phyloP scores from a whole-genome alignment of 441 rosid genomes.

The Geranium incanum region DNA sequence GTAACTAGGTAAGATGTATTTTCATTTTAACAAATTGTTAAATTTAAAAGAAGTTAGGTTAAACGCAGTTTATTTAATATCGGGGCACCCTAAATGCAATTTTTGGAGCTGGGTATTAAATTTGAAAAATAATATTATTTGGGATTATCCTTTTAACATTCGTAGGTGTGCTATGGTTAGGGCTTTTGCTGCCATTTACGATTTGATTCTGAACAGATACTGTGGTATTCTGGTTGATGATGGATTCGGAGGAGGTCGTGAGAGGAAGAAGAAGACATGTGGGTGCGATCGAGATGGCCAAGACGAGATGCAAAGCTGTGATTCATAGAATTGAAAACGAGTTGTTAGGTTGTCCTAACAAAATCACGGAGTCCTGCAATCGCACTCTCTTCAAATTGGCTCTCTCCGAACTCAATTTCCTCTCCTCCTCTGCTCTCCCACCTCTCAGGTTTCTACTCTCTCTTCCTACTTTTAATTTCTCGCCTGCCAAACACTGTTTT shows the following conservation, averaged over 20 bases:
- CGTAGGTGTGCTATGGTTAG: too few species aligned
- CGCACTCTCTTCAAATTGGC: constrained; percentile 66
- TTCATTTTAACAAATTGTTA: too few species aligned
- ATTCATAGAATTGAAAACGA: constrained; percentile 30
- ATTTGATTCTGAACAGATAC: background rate
- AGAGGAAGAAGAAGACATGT: background rate
- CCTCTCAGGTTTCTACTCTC: constrained; percentile 33
- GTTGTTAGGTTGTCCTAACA: constrained; percentile 27
- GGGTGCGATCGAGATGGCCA: constrained; percentile 29
- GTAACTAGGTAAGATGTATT: too few species aligned
- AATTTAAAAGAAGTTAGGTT: too few species aligned
- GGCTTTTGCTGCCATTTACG: too few species aligned
- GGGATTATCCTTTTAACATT: too few species aligned
- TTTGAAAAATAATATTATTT: too few species aligned
- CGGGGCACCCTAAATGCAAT: too few species aligned
- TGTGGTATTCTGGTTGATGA: background rate
- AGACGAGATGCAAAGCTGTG: constrained; percentile 42
- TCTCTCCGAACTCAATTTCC: constrained; percentile 65
- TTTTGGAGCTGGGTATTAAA: too few species aligned
- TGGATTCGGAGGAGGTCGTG: background rate
- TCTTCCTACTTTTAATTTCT: background rate
- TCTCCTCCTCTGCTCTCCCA: constrained; percentile 32
- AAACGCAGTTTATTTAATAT: too few species aligned
- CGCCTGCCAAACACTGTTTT: background rate
- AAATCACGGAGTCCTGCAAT: constrained; percentile 37